Base-by-base conservation (phyloP, 305 asterid species). In the Fraxinus platypoda region DNA sequence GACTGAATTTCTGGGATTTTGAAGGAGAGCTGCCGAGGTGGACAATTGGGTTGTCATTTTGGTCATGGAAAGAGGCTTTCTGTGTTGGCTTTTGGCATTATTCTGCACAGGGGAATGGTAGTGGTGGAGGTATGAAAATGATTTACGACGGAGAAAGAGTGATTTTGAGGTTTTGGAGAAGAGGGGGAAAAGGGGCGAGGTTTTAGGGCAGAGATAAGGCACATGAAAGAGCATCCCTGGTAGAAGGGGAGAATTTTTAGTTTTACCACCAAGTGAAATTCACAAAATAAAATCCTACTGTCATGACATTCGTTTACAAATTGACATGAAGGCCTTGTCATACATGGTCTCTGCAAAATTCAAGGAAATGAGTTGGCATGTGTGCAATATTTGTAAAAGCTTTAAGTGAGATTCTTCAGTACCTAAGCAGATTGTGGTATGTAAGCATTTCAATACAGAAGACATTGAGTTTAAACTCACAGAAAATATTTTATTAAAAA, bases 21-120 rank as follows among this genome's bases (percentile, higher is more conserved):
- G 89, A 77, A 85, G 81, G 83, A 88, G 80, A 76, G 93, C 87
- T 59, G 87, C 88, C 1, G 88, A 80, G 49, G 91, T 91, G 79
- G 91, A 88, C 19, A 88, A 83, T 81, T 77, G 86, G 79, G 86
- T 17, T 15, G 84, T 77, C 74, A 77, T 87, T 78, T 86, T 87
- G 43, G 84, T 78, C 90, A 88, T 87, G 77, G 89, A 79, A 86
- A 84, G 72, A 19, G 83, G 81, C 77, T 31, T 59, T 13, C 57
- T 76, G 28, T 72, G 80, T 54, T 46, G 86, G 64, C 73, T 62
- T 80, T 79, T 77, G 86, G 83, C 81, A 76, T 83, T 83, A 81
- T 81, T 38, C 25, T 82, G 82, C 77, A 77, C 66, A 17, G 85
- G 81, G 70, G 72, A 70, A 78, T 52, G 71, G 52, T 41, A 70